Conservation (phyloP, 306 rosid species). For the Citrullus colocynthis region DNA sequence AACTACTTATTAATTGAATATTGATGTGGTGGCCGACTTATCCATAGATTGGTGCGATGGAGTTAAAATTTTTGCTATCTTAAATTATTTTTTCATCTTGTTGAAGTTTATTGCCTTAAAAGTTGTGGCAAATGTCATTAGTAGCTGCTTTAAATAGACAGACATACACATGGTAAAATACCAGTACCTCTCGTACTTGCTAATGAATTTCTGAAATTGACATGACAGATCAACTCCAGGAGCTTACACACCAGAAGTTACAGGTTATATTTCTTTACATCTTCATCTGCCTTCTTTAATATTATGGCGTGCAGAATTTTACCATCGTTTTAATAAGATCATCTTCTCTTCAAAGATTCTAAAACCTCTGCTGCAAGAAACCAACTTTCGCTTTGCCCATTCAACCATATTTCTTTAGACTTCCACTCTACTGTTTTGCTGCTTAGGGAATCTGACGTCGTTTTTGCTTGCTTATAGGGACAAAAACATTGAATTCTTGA, state of each 20-base stretch:
- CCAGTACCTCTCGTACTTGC: conserved; percentile 4
- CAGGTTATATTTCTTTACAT: not conserved
- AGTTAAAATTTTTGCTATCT: not conserved
- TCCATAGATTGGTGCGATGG: not conserved
- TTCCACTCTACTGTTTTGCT: not conserved
- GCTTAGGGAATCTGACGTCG: conserved; percentile 1
- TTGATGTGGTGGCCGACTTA: not conserved
- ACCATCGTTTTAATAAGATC: conserved; percentile 10
- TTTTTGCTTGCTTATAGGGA: not conserved
- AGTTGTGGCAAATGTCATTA: not conserved
- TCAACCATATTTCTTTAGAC: conserved; percentile 2
- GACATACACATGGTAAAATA: not conserved
- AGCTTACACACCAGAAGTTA: conserved; percentile 1
- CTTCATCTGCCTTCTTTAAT: not conserved
- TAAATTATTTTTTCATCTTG: not conserved
- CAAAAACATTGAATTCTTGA: not conserved
- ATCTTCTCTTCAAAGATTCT: conserved; percentile 26
- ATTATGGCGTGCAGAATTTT: conserved; percentile 15
- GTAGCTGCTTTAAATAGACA: not conserved
- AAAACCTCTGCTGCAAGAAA: conserved; percentile 28
- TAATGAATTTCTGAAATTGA: conserved; percentile 8
- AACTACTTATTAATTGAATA: not conserved
- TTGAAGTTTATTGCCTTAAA: not conserved
- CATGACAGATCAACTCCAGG: conserved; percentile 9
- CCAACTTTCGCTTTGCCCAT: conserved; percentile 13